Base-by-base conservation (phyloP, 768 basidiomycete species). In the Rhizopogon sp. region DNA sequence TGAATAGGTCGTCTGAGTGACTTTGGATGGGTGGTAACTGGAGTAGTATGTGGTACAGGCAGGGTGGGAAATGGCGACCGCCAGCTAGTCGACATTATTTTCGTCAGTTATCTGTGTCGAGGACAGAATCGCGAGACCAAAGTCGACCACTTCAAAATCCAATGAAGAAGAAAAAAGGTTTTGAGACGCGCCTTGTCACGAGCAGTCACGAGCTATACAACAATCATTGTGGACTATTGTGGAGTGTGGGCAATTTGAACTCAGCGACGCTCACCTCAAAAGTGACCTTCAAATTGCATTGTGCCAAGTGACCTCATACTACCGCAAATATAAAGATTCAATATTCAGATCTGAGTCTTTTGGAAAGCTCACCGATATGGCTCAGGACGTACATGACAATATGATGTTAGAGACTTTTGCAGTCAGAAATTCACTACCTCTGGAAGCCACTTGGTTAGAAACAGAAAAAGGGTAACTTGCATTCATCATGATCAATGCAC, bases 1-100 rank as follows among this genome's bases (percentile, higher is more conserved):
- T 80, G 68, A 52, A 87, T 77, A 17, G 87, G 85, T 6, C 82
- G 70, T 17, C 76, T 75, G 17, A 64, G 61, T 1, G 52, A 44
- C 43, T 47, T 56, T 33, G 55, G 56, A 33, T 20, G 41, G 39
- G 49, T 8, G 9, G 56, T 56, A 33, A 39, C 41, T 5, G 56
- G 52, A 8, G 56, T 57, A 20, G 55, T 33, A 8, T 56, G 56
- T 35, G 56, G 56, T 6, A 22, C 56, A 28, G 43, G 39, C 28
- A 44, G 35, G 33, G 25, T 44, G 16, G 55, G 42, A 35, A 54
- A 35, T 35, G 42, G 51, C 28, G 44, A 44, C 13, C 29, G 43
- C 52, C 52, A 53, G 31, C 52, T 29, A 14, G 52, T 33, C 52
- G 52, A 45, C 52, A 53, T 53, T 49, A 17, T 50, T 37, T n/a